Conservation (phyloP, 441 rosid genomes). For the Euphorbia schlechtendalii region DNA sequence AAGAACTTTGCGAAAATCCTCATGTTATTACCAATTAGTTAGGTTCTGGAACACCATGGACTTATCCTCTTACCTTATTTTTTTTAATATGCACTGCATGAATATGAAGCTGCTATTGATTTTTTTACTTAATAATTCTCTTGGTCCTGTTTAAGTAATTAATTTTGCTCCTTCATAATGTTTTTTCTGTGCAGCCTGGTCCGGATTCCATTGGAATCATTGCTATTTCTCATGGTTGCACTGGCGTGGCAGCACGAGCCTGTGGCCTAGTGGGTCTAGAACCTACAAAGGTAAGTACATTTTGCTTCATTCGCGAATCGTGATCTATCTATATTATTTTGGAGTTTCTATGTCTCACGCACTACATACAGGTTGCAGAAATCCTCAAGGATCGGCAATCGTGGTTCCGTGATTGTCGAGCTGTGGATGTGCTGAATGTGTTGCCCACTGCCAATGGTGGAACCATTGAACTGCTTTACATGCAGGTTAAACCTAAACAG, state of each 20-base stretch:
- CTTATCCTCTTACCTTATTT: not conserved
- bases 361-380: conserved; percentile 73
- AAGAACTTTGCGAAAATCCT: too few species aligned
- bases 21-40: too few species aligned
- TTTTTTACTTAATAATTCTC: not conserved
- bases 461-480: conserved; percentile 95
- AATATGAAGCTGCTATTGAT: not conserved
- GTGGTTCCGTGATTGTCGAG: conserved; percentile 98
- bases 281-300: conserved; percentile 79
- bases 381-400: conserved; percentile 96
- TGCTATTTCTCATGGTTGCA: conserved; percentile 98
- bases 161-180: not conserved
- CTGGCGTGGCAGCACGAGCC: conserved; percentile 99
- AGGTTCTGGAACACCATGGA: too few species aligned
- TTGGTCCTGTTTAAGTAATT: conserved; percentile 2
- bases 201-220: conserved; percentile 99
- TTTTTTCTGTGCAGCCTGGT: conserved; percentile 77
- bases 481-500: conserved; percentile 54
- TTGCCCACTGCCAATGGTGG: conserved; percentile 98
- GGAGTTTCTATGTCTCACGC: not conserved
- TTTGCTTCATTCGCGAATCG: not conserved
- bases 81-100: not conserved
- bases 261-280: conserved; percentile 99
- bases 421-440: conserved; percentile 90
- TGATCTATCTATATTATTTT: conserved; percentile 8